Percentiles rank a stretch among this genome's conserved stretches.
phyloP scores from a whole-genome alignment of 2,329 filamentous ascomycete species.

The Pseudocercospora cruenta region DNA sequence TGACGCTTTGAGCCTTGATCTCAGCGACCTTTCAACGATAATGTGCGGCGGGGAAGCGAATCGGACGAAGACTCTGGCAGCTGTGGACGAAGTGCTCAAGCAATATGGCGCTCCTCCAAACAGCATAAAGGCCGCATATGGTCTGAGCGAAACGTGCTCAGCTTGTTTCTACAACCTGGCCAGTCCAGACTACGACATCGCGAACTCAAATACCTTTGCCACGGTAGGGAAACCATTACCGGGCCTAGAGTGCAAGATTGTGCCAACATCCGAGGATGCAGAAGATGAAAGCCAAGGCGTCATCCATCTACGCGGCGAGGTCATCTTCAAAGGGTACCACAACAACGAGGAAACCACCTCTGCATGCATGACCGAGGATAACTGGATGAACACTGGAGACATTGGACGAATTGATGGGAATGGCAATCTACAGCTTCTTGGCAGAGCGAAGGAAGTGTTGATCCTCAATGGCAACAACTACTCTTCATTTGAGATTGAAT shows the following conservation, averaged over 20 bases:
- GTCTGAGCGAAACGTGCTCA: slow-evolving; percentile 32
- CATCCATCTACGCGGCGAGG: slow-evolving; percentile 18
- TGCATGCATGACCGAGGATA: slow-evolving; percentile 40
- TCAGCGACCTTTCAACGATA: slow-evolving; percentile 30
- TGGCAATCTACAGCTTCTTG: slow-evolving; percentile 28
- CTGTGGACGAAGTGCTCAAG: slow-evolving; percentile 18
- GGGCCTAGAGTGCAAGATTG: slow-evolving; percentile 24
- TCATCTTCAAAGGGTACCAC: slow-evolving; percentile 45
- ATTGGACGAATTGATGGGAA: slow-evolving; percentile 25
- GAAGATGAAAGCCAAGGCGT: slow-evolving; percentile 13
- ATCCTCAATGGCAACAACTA: slow-evolving; percentile 33
- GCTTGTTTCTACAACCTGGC: slow-evolving; percentile 31
- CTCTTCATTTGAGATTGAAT: slow-evolving; percentile 30
- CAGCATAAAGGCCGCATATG: slow-evolving; percentile 28
- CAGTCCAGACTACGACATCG: slow-evolving; percentile 25
- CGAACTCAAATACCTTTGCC: slow-evolving; percentile 24
- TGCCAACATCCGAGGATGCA: slow-evolving; percentile 4
- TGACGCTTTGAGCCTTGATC: slow-evolving; percentile 7
- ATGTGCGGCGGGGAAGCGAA: slow-evolving; percentile 55
- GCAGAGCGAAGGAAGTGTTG: slow-evolving; percentile 30
- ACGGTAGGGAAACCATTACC: slow-evolving; percentile 26
- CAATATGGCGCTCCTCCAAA: slow-evolving; percentile 22
- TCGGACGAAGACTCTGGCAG: slow-evolving; percentile 24
- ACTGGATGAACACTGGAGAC: slow-evolving; percentile 42
- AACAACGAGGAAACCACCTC: slow-evolving; percentile 41